phyloP scores from a whole-genome alignment of 345 rosid species.

The Gynandropsis gynandra region DNA sequence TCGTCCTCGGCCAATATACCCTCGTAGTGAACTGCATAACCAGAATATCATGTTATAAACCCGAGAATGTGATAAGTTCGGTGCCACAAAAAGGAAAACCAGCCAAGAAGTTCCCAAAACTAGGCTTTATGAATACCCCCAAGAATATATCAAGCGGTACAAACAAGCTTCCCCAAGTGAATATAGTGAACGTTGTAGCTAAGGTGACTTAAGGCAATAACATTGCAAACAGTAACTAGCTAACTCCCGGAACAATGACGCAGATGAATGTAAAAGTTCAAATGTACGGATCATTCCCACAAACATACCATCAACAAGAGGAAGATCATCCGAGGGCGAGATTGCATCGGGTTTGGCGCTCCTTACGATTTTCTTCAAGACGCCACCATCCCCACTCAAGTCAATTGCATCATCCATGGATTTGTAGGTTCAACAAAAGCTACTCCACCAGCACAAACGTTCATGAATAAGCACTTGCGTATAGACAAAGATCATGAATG shows the following conservation, averaged over 20 bases:
- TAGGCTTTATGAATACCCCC: too few relatives aligned
- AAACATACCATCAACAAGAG: slow-evolving; percentile 73
- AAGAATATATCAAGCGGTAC: too few relatives aligned
- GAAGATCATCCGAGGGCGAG: slow-evolving; percentile 66
- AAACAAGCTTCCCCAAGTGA: too few relatives aligned
- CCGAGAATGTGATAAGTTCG: too few relatives aligned
- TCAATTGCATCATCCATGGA: slow-evolving; percentile 56
- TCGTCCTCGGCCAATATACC: slow-evolving; percentile 75
- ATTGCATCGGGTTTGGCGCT: slow-evolving; percentile 58
- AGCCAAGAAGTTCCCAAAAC: too few relatives aligned
- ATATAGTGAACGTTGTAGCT: too few relatives aligned
- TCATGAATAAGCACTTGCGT: too few relatives aligned
- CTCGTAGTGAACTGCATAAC: slow-evolving; percentile 69
- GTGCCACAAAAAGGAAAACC: too few relatives aligned
- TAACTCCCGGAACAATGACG: slow-evolving; percentile 1
- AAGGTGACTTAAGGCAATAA: too few relatives aligned
- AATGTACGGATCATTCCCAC: not conserved
- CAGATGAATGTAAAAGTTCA: not conserved
- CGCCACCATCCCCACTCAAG: slow-evolving; percentile 79
- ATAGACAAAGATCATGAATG: too few relatives aligned
- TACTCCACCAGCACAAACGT: not conserved
- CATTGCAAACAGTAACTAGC: too few relatives aligned
- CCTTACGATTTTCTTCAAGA: slow-evolving; percentile 52
- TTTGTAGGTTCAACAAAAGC: slow-evolving; percentile 22
- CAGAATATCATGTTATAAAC: too few relatives aligned